Percentiles rank a stretch among this genome's conserved stretches.
phyloP scores from a whole-genome alignment of 2,329 filamentous ascomycete species.

The Clonostachys rhizophaga region DNA sequence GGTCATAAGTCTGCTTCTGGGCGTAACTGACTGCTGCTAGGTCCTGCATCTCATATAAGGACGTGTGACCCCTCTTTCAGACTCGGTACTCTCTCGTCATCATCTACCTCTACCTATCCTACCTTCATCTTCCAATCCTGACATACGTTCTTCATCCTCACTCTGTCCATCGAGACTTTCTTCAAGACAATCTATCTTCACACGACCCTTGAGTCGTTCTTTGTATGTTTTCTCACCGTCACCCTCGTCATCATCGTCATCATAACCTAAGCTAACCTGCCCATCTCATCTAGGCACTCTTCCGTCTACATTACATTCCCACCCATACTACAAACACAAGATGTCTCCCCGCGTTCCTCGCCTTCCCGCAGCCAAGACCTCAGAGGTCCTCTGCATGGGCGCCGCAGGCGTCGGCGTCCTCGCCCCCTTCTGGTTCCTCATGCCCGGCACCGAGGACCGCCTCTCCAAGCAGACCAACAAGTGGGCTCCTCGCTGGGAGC shows the following conservation, averaged over 20 bases:
- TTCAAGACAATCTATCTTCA: not conserved
- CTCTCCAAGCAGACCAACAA: constrained; percentile 47
- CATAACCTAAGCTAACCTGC: not conserved
- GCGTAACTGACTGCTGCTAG: too few relatives aligned
- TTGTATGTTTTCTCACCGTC: not conserved
- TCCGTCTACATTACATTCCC: not conserved
- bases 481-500: constrained; percentile 58
- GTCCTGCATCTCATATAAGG: too few relatives aligned
- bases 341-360: constrained; percentile 42
- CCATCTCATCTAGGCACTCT: not conserved
- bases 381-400: constrained; percentile 48
- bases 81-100: too few relatives aligned
- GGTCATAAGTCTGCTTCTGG: too few relatives aligned
- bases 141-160: too few relatives aligned
- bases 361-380: constrained; percentile 41
- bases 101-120: too few relatives aligned
- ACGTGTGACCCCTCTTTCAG: too few relatives aligned
- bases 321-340: not conserved
- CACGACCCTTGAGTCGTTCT: not conserved
- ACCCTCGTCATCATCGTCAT: not conserved
- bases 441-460: constrained; percentile 50
- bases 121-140: too few relatives aligned
- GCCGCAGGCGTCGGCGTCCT: constrained; percentile 48
- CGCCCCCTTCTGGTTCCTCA: constrained; percentile 51
- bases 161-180: too few relatives aligned